Percentiles rank a stretch among this genome's conserved stretches.
Evolutionary conservation across 2,329 filamentous ascomycete genomes (phyloP).

Genomic region (Fusarium sp.): DNA sequence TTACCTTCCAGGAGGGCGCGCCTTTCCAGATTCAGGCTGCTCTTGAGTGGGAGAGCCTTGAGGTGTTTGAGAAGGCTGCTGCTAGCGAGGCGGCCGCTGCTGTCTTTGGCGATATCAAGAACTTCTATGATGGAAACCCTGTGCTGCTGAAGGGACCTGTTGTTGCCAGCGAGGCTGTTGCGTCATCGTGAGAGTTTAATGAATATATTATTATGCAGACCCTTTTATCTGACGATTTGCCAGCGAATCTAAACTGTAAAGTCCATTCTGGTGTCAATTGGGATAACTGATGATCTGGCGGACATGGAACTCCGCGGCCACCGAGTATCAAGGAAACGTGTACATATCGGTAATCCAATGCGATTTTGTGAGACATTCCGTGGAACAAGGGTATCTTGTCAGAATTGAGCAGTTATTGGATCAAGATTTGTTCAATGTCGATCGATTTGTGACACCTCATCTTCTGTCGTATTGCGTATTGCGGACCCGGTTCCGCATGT

Average conservation of each 20-base stretch:
- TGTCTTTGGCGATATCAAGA: conserved; percentile 41
- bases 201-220: not conserved
- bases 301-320: not conserved
- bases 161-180: conserved; percentile 10
- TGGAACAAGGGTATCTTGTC: not conserved
- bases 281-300: not conserved
- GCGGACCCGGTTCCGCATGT: not conserved
- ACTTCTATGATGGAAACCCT: conserved; percentile 25
- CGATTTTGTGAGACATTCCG: not conserved
- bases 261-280: not conserved
- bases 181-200: not conserved
- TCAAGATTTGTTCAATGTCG: not conserved
- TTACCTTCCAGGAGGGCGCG: conserved; percentile 26
- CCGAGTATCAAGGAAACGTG: not conserved
- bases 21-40: conserved; percentile 40
- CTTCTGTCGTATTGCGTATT: not conserved
- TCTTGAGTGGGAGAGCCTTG: conserved; percentile 36
- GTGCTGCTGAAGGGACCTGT: conserved; percentile 37
- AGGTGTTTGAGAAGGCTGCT: conserved; percentile 28
- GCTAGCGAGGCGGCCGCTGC: not conserved
- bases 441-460: not conserved
- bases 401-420: not conserved
- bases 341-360: not conserved
- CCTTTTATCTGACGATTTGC: not conserved
- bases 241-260: not conserved